Conservation (phyloP, 306 rosid genomes). For the Cotoneaster glaucophyllus region DNA sequence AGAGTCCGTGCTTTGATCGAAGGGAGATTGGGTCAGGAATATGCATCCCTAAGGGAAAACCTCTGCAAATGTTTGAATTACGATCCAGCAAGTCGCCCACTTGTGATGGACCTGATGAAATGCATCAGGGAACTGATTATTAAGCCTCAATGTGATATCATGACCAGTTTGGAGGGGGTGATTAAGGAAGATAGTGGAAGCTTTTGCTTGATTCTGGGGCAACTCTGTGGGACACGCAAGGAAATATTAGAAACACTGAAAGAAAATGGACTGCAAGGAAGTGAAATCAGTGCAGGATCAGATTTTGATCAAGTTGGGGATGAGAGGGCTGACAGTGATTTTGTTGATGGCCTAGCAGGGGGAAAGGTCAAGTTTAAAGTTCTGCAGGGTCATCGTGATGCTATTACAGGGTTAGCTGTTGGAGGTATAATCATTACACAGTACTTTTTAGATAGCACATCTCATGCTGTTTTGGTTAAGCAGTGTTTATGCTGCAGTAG, state of each 20-base stretch:
- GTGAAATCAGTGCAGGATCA: conserved; percentile 13
- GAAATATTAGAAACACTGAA: conserved; percentile 19
- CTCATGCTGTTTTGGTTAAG: background rate
- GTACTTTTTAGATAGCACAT: background rate
- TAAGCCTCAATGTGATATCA: conserved; percentile 41
- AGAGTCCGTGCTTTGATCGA: conserved; percentile 51
- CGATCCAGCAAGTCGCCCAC: conserved; percentile 59
- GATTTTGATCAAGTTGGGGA: conserved; percentile 29
- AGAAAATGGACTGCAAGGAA: conserved; percentile 31
- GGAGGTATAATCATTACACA: conserved; percentile 54
- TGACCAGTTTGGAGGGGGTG: conserved; percentile 33
- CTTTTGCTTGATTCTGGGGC: conserved; percentile 52
- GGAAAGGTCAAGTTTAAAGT: conserved; percentile 54
- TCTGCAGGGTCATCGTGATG: conserved; percentile 74
- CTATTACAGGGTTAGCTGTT: conserved; percentile 64
- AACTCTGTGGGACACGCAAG: conserved; percentile 39
- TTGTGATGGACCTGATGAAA: conserved; percentile 48
- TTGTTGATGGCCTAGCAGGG: conserved; percentile 37
- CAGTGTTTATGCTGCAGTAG: background rate
- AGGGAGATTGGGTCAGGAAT: conserved; percentile 43
- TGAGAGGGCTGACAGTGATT: conserved; percentile 30
- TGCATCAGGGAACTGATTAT: conserved; percentile 52
- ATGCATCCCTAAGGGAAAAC: conserved; percentile 32
- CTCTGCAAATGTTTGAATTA: conserved; percentile 53
- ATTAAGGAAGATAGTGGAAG: conserved; percentile 9